A percentile compares a stretch with the other conserved stretches of the same genome.
Evolutionary conservation across 73 alveolate genomes (phyloP).

Genomic region (Symbiodinium natans): DNA sequence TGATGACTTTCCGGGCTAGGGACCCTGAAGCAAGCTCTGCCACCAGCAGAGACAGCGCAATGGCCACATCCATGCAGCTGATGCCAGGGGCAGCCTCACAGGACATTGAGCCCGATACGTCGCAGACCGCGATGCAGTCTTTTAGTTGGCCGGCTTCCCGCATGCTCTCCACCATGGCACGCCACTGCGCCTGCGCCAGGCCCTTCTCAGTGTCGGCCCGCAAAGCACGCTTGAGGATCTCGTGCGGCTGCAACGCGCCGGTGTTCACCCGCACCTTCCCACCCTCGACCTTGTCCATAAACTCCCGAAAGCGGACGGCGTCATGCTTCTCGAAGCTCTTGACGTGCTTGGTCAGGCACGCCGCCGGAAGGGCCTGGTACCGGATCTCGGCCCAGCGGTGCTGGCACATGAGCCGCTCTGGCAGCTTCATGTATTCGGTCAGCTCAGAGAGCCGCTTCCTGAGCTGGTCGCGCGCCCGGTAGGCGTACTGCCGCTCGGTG

Average conservation of each 20-base stretch:
- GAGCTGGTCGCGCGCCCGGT: constrained; percentile 47
- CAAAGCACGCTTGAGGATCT: not conserved
- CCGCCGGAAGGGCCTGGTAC: constrained; percentile 24
- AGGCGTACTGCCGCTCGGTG: constrained; percentile 73
- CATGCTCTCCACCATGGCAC: constrained; percentile 7
- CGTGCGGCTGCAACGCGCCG: constrained; percentile 62
- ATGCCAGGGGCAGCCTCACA: constrained; percentile 18
- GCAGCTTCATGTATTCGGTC: constrained; percentile 42
- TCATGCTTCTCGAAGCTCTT: constrained; percentile 50
- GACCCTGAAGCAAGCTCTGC: constrained; percentile 33
- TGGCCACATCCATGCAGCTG: constrained; percentile 35
- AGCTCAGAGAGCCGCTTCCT: constrained; percentile 21
- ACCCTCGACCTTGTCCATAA: not conserved
- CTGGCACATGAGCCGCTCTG: constrained; percentile 76
- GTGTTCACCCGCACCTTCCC: constrained; percentile 51
- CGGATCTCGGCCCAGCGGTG: constrained; percentile 43
- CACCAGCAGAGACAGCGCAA: constrained; percentile 29
- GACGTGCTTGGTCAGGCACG: constrained; percentile 32
- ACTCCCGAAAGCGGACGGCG: constrained; percentile 22
- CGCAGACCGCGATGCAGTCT: constrained; percentile 61
- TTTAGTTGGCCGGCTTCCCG: constrained; percentile 14
- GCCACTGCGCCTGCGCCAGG: constrained; percentile 65
- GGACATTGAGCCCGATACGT: constrained; percentile 47
- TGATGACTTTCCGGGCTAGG: constrained; percentile 19
- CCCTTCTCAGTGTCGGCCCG: not conserved